Evolutionary conservation across 805 yeast species (phyloP).

Genomic region (Lipomyces mesembrius): DNA sequence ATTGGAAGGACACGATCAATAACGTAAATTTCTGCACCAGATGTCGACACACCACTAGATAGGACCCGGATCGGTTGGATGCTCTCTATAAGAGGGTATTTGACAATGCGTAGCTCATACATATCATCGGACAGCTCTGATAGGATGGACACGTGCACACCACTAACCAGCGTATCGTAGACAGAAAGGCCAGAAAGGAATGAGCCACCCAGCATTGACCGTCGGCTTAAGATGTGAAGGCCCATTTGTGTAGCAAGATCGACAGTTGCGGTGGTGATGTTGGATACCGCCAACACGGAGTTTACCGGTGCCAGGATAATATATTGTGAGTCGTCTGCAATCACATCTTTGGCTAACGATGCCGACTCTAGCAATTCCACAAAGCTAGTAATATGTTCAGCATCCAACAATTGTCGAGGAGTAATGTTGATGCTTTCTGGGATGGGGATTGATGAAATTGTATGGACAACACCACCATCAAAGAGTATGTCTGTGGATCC

Average conservation of each 20-base stretch:
- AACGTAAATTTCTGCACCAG: constrained; percentile 31
- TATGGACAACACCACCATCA: constrained; percentile 30
- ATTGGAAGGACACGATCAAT: constrained; percentile 30
- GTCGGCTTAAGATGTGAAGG: constrained; percentile 25
- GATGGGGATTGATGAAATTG: constrained; percentile 24
- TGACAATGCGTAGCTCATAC: constrained; percentile 7
- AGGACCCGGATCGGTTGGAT: constrained; percentile 23
- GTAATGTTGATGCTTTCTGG: constrained; percentile 31
- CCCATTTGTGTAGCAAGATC: constrained; percentile 27
- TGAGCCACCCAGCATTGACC: constrained; percentile 13
- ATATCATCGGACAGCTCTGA: not conserved
- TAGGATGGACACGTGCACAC: constrained; percentile 11
- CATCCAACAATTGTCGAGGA: constrained; percentile 27
- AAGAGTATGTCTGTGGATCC: constrained; percentile 22
- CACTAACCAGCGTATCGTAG: constrained; percentile 26
- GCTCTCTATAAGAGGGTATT: not conserved
- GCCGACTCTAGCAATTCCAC: constrained; percentile 27
- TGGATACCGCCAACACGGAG: constrained; percentile 10
- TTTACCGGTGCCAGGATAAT: constrained; percentile 31
- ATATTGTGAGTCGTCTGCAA: constrained; percentile 22
- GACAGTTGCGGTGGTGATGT: constrained; percentile 17
- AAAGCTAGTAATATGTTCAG: constrained; percentile 19
- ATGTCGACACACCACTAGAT: constrained; percentile 24
- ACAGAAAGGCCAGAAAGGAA: constrained; percentile 17
- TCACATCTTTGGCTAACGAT: constrained; percentile 10